These are phyloP conservation scores for Sphenostylis stenocarpa DNA, from an alignment of 306 rosid species.

Conservation along the genomic window DNA sequence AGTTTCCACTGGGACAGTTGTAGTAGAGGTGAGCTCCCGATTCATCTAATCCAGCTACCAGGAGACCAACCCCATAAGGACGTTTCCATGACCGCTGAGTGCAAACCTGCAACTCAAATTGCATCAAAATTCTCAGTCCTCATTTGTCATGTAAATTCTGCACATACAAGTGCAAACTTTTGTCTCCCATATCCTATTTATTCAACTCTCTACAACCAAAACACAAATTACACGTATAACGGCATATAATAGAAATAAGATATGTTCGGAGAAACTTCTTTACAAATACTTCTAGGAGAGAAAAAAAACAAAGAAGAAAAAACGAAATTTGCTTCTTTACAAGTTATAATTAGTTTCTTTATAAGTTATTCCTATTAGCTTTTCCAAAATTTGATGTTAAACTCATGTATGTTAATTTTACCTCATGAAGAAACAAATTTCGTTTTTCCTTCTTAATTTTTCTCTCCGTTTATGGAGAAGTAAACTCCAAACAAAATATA, in stretches of 20 bases:
- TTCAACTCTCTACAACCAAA: constrained; percentile 10
- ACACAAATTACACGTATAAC: neutral
- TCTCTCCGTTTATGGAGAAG: no score
- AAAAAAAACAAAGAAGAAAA: no score
- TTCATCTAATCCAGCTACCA: constrained; percentile 93
- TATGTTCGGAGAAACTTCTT: no score
- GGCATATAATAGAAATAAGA: neutral
- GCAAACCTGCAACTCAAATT: constrained; percentile 76
- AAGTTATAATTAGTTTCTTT: no score
- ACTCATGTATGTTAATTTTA: no score
- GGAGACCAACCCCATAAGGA: constrained; percentile 96
- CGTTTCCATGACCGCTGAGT: constrained; percentile 99
- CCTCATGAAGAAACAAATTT: no score
- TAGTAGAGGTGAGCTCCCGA: constrained; percentile 97
- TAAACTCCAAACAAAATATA: neutral
- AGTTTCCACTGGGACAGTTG: constrained; percentile 99
- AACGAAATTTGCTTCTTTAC: no score
- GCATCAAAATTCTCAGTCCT: constrained; percentile 14
- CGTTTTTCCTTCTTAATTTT: no score
- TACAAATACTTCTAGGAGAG: no score
- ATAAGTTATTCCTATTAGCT: no score
- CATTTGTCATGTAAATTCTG: neutral
- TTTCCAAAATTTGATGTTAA: no score
- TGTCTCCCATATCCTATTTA: neutral
- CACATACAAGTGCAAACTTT: neutral